Base-by-base conservation (phyloP, 2,329 filamentous ascomycete genomes). In the Coniochaeta ligniaria region DNA sequence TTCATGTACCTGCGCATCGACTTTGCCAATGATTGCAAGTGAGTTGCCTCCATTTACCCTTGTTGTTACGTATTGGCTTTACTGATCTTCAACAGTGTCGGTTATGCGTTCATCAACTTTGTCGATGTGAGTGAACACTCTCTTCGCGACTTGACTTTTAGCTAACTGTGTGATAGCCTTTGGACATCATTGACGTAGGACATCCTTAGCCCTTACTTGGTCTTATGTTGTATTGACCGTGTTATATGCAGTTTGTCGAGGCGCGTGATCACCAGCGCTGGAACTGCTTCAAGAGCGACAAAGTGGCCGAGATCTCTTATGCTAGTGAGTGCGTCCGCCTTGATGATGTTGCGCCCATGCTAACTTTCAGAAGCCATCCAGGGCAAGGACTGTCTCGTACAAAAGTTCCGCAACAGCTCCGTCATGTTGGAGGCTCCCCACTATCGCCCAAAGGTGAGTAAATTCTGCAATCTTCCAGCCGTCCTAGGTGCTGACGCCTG, bases 21-120 rank as follows among this genome's bases (percentile, higher is more conserved):
- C 71, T 93, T 93, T 67, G 86, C 85, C 59, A 91, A 92, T 67
- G 86, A 91, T 64, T 92, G 89, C 87, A 93, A 92, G 88, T 91
- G 74, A 76, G 88, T 80, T 41, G 6, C 22, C 11, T 20, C 55
- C 4, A 2, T 24, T 36, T 6, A 20, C 11, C n/a, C n/a, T 20
- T 41, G 17, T 41, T 41, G 3, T n/a, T 41, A n/a, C 17, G 17
- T 20, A 2, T 41, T n/a, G 26, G 9, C 12, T 50, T 8, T 31
- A 22, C 35, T 63, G 20, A 60, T 33, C 73, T 64, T 65, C 74
- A 71, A 62, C 59, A 96, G 92, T 71, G 94, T 98, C 61, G 95
- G 95, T 54, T 98, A 98, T 74, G 94, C 92, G 0, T 99, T 98
- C 75, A 92, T 99, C 76, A 97, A 99, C 74, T 97, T 98, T 67